Evolutionary conservation across 2,329 filamentous ascomycete species (phyloP), one percentile per base, ranked within the genome.

Genomic region (Trichoderma sp.): DNA sequence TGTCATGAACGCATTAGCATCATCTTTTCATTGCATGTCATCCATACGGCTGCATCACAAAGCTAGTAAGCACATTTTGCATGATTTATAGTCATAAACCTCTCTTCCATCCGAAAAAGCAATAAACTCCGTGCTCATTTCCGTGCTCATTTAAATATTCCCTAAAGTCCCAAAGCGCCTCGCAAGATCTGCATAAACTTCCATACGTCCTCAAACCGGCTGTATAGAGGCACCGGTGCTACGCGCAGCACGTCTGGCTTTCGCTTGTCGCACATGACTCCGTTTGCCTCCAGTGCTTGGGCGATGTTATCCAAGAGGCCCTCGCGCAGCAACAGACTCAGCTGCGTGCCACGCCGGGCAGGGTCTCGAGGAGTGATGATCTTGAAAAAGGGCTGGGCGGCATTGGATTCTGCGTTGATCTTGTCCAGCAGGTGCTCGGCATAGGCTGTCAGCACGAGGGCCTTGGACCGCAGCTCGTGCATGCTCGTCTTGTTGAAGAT

Each of bases 191-290:
- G 77, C 78, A 85, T 82, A 68, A 84, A 85, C 58, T 73, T 79
- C 80, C 80, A 84, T 7, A 94, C 89, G 74, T 97, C 94, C 70
- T 85, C 83, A 77, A 92, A 96, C 0, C 87, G 88, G 75, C 95
- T 95, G 80, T 97, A 97, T 73, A 97, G 78, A 10, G 94, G 93
- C 53, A 92, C 91, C 1, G 94, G 94, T 2, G 94, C 93, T 1
- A 96, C 89, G 1, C 94, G 84, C 62, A 97, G 90, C 19, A 97
- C 94, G 76, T 94, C 90, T 1, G 94, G 94, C 78, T 92, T 92
- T 70, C 94, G 84, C 84, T 96, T 92, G 77, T 97, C 94, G 47
- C 92, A 89, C 0, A 96, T 86, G 2, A 96, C 89, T 1, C 91
- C 92, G 1, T 87, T 85, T 14, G 87, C 84, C 73, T 92, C 88